These are phyloP conservation scores for Aspergillus nanangensis DNA, from an alignment of 495 filamentous ascomycete genomes.

Conservation along the genomic window DNA sequence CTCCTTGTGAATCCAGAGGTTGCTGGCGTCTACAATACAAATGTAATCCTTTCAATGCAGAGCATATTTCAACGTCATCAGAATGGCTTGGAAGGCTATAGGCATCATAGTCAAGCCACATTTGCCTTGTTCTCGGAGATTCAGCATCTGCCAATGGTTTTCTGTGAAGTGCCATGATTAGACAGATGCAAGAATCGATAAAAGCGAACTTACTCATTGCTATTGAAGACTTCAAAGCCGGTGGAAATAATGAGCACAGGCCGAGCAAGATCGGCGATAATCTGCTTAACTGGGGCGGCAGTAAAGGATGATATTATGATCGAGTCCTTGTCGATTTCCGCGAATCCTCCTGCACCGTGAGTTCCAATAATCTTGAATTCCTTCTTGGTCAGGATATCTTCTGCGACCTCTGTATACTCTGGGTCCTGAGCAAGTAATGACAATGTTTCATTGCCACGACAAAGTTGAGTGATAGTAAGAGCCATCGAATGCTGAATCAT, in stretches of 20 bases:
- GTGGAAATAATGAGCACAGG: constrained; percentile 24
- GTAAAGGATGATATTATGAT: constrained; percentile 30
- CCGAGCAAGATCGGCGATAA: constrained; percentile 33
- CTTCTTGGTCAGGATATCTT: constrained; percentile 26
- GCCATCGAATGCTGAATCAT: constrained; percentile 31
- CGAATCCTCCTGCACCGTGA: constrained; percentile 35
- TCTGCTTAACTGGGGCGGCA: constrained; percentile 26
- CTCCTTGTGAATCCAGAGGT: constrained; percentile 14
- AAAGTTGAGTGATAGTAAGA: constrained; percentile 28
- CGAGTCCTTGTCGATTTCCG: constrained; percentile 31
- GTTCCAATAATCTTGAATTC: constrained; percentile 32
- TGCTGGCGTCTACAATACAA: constrained; percentile 21
- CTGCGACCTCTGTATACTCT: constrained; percentile 24
- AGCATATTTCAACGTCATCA: constrained; percentile 24
- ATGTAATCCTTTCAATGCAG: constrained; percentile 21
- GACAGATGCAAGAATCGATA: constrained; percentile 19
- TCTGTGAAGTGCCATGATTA: constrained; percentile 21
- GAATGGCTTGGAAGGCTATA: constrained; percentile 22
- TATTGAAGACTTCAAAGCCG: constrained; percentile 23
- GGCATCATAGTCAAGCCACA: constrained; percentile 27
- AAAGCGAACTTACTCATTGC: constrained; percentile 25
- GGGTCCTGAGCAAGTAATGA: constrained; percentile 29
- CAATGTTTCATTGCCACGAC: constrained; percentile 17
- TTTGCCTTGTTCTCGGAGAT: constrained; percentile 34
- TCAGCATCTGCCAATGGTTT: constrained; percentile 29